Percentiles rank a stretch among this genome's conserved stretches.
These are phyloP conservation scores for Kwoniella bestiolae DNA, from an alignment of 768 basidiomycete species.

Conservation along the genomic window DNA sequence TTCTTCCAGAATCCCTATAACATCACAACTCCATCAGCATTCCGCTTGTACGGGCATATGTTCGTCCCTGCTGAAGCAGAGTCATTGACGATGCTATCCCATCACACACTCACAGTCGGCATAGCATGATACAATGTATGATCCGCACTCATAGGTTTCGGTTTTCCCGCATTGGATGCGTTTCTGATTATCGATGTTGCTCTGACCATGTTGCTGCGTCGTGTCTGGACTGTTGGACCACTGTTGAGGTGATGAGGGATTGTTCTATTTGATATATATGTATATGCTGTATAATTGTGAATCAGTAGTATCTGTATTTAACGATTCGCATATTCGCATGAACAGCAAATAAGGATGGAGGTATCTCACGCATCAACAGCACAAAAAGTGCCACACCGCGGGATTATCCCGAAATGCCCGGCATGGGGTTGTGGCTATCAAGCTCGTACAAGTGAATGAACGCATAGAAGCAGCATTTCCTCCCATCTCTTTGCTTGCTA, in stretches of 20 bases:
- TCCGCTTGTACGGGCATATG: neutral
- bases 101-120: constrained; percentile 44
- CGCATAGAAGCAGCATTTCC: too few species aligned
- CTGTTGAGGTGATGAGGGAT: neutral
- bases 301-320: too few species aligned
- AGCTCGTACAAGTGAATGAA: too few species aligned
- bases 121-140: constrained; percentile 78
- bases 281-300: too few species aligned
- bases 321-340: too few species aligned
- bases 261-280: neutral
- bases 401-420: neutral
- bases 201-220: constrained; percentile 22
- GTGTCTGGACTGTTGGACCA: neutral
- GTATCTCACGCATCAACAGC: constrained; percentile 10
- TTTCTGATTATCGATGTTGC: constrained; percentile 40
- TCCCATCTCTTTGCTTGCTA: too few species aligned
- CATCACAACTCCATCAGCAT: neutral
- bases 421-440: neutral
- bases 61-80: neutral
- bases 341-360: constrained; percentile 19
- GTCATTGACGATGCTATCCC: neutral
- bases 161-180: constrained; percentile 40
- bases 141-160: constrained; percentile 66
- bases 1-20: constrained; percentile 90
- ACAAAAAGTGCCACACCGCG: neutral